Evolutionary conservation across 805 yeast species (phyloP), one percentile per base, ranked within the genome.

Genomic region (Starmerella sirachaensis): DNA sequence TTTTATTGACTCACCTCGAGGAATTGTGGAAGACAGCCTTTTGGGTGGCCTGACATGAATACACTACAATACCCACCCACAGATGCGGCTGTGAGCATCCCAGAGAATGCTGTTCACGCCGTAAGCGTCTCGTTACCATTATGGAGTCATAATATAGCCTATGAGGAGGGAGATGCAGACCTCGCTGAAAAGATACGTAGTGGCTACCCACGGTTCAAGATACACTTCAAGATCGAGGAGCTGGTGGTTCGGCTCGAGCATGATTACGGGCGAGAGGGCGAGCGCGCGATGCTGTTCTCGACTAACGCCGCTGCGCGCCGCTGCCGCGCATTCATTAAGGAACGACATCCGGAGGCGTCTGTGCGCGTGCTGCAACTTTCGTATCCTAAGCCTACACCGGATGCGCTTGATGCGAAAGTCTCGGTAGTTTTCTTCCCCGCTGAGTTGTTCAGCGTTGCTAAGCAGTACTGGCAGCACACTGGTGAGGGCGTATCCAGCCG

Each of bases 401-500:
- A 42, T 20, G 38, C 48, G 43, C 63, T 74, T 19, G 86, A 77
- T 49, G 72, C 85, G 11, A 70, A 71, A 28, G 71, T 88, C 38
- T 78, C 86, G 0, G 79, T 74, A 16, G 83, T 85, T n/a, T 76
- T 91, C 44, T 81, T 79, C 52, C 82, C 82, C 2, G 57, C 64
- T 2, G 62, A 65, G 3, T 74, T 68, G 41, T 74, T 66, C 45
- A 57, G 72, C 1, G 57, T 80, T 4, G 86, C 91, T 27, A 85
- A 83, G 55, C 74, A 74, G 50, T 91, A 83, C 61, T 91, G 98
- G 98, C 96, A 88, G 57, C 95, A 86, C 53, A 66, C 94, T 0
- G 99, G 99, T 19, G 96, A 88, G 58, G 94, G 95, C n/a, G 72
- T 91, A 19, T 82, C 94, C 12, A 82, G 94, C 24, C 66, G 97